Percentiles rank a stretch among this genome's conserved stretches.
phyloP scores from a whole-genome alignment of 306 rosid species.

The Lathyrus sativus region DNA sequence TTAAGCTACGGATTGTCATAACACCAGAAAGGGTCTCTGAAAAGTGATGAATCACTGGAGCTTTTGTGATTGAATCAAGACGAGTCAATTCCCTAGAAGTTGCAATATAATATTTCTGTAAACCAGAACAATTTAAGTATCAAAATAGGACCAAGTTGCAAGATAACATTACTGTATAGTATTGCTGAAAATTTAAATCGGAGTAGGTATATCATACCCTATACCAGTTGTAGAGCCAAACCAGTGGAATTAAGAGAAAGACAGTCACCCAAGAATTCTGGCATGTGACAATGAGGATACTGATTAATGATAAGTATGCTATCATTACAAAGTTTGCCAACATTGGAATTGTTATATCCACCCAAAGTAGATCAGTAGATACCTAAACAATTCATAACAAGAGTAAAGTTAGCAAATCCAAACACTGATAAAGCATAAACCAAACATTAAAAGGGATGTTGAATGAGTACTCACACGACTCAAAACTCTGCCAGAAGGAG shows the following conservation, averaged over 20 bases:
- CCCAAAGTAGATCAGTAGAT: conserved; percentile 72
- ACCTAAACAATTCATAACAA: conserved; percentile 51
- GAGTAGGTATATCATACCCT: conserved; percentile 59
- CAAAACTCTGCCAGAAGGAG: conserved; percentile 86
- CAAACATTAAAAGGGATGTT: no score
- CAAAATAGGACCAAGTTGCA: neutral
- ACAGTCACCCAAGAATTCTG: conserved; percentile 79
- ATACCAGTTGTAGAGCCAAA: conserved; percentile 75
- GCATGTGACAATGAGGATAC: conserved; percentile 60
- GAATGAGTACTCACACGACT: conserved; percentile 69
- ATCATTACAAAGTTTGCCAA: conserved; percentile 41
- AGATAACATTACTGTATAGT: neutral
- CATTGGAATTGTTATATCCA: conserved; percentile 74
- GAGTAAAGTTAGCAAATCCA: conserved; percentile 7
- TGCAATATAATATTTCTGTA: conserved; percentile 72
- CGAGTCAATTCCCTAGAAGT: conserved; percentile 84
- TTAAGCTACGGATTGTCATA: conserved; percentile 78
- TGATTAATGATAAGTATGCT: conserved; percentile 53
- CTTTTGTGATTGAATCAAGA: conserved; percentile 83
- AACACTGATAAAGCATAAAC: neutral
- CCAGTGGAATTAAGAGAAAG: conserved; percentile 74
- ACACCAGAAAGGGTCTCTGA: conserved; percentile 86
- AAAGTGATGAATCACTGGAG: conserved; percentile 88
- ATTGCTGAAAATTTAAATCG: no score
- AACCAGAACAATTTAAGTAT: conserved; percentile 27